A percentile compares a stretch with the other conserved stretches of the same genome.
Conservation (phyloP, 176 grass and related monocot genomes). For the Eragrostis curvula region DNA sequence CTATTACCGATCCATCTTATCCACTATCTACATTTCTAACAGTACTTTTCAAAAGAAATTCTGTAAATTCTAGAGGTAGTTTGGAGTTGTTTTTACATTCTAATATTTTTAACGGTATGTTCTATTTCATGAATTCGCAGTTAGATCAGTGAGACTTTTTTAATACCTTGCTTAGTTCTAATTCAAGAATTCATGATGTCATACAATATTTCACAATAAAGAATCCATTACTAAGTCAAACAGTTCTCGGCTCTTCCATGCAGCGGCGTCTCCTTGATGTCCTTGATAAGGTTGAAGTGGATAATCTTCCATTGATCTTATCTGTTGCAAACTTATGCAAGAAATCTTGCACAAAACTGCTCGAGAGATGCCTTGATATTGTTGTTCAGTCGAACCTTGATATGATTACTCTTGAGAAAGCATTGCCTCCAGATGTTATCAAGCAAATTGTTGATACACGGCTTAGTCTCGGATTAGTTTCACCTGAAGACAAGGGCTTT, state of each 20-base stretch:
- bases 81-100: background rate
- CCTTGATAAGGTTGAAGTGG: slow-evolving; percentile 68
- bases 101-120: background rate
- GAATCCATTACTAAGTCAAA: background rate
- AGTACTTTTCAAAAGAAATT: background rate
- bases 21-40: background rate
- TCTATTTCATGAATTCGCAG: slow-evolving; percentile 8
- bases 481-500: slow-evolving; percentile 47
- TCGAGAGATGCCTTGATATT: slow-evolving; percentile 71
- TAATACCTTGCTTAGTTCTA: background rate
- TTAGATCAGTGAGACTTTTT: background rate
- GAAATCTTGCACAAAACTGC: slow-evolving; percentile 60
- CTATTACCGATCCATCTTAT: background rate
- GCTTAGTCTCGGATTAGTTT: slow-evolving; percentile 52
- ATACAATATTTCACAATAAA: background rate
- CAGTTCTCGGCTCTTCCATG: background rate
- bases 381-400: slow-evolving; percentile 70
- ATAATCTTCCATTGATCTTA: slow-evolving; percentile 78
- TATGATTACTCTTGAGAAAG: slow-evolving; percentile 78
- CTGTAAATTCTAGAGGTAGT: background rate
- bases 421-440: slow-evolving; percentile 55
- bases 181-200: background rate
- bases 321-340: slow-evolving; percentile 72
- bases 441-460: slow-evolving; percentile 67
- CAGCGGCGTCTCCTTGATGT: slow-evolving; percentile 91